Evolutionary conservation across 139 green algal genomes (phyloP).

Genomic region (Chlamydomonas schloesseri): DNA sequence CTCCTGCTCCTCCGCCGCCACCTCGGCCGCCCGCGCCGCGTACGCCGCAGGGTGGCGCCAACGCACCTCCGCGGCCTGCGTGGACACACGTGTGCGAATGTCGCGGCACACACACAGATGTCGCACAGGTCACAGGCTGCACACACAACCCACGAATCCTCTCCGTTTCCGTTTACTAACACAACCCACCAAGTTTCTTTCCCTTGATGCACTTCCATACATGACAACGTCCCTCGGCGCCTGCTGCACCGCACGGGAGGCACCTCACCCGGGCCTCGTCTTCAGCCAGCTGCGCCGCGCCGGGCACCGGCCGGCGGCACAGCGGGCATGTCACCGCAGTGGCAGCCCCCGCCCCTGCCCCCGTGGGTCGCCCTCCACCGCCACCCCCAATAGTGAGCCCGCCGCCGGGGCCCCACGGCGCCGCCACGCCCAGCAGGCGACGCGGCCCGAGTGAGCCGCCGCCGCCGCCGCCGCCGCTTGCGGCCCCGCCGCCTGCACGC

Average conservation of each 20-base stretch:
- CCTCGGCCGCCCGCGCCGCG: constrained; percentile 1
- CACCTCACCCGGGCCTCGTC: not conserved
- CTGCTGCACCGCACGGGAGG: too few relatives aligned
- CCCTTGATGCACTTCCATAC: too few relatives aligned
- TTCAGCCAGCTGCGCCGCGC: not conserved
- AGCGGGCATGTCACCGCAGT: constrained; percentile 8
- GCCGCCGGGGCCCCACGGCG: not conserved
- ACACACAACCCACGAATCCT: not conserved
- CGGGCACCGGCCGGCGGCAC: not conserved
- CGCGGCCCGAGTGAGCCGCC: too few relatives aligned
- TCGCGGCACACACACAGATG: too few relatives aligned
- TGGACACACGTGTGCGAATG: not conserved
- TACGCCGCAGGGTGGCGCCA: not conserved
- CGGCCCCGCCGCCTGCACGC: too few relatives aligned
- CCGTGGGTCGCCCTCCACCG: not conserved
- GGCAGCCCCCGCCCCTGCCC: not conserved
- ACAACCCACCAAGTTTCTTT: too few relatives aligned
- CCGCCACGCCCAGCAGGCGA: too few relatives aligned
- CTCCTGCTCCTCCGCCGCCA: not conserved
- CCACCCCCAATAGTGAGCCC: not conserved
- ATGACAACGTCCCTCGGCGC: too few relatives aligned
- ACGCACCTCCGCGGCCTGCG: constrained; percentile 2
- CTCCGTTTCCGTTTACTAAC: too few relatives aligned
- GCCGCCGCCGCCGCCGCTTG: too few relatives aligned
- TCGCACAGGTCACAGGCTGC: too few relatives aligned